Conservation (phyloP, 805 yeast species). For the Candida saitoana region DNA sequence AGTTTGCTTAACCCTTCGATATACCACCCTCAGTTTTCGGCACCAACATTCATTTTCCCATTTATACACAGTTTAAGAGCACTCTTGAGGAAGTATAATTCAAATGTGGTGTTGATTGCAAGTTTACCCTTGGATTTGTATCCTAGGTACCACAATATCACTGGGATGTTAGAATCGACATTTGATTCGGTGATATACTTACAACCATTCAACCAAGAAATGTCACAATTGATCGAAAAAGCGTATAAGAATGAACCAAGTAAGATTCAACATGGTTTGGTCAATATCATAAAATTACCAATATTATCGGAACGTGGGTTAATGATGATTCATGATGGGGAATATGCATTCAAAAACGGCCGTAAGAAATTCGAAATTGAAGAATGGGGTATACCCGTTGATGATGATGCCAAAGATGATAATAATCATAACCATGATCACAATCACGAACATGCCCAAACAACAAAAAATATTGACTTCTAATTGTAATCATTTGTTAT, state of each 20-base stretch:
- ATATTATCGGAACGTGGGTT: constrained; percentile 69
- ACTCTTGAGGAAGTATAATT: constrained; percentile 43
- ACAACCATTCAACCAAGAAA: constrained; percentile 77
- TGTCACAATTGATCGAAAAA: constrained; percentile 60
- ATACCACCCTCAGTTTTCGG: constrained; percentile 50
- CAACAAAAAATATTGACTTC: constrained; percentile 35
- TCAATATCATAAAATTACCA: constrained; percentile 72
- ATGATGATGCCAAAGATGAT: constrained; percentile 56
- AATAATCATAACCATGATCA: constrained; percentile 9
- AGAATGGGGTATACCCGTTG: constrained; percentile 97
- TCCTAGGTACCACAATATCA: constrained; percentile 48
- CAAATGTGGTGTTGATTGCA: constrained; percentile 46
- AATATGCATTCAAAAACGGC: constrained; percentile 83
- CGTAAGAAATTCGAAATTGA: constrained; percentile 80
- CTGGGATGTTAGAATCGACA: constrained; percentile 51
- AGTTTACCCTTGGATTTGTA: constrained; percentile 65
- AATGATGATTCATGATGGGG: constrained; percentile 71
- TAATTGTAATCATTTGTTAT: constrained; percentile 9
- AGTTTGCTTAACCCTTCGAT: constrained; percentile 74
- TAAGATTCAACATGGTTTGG: constrained; percentile 79
- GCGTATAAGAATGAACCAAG: constrained; percentile 70
- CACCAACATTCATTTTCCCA: constrained; percentile 48
- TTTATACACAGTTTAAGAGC: constrained; percentile 59
- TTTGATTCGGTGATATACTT: constrained; percentile 68
- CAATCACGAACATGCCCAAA: constrained; percentile 15